These are phyloP conservation scores for Chrysopogon serrulatus DNA, from an alignment of 176 grass and related monocot species.

Conservation along the genomic window DNA sequence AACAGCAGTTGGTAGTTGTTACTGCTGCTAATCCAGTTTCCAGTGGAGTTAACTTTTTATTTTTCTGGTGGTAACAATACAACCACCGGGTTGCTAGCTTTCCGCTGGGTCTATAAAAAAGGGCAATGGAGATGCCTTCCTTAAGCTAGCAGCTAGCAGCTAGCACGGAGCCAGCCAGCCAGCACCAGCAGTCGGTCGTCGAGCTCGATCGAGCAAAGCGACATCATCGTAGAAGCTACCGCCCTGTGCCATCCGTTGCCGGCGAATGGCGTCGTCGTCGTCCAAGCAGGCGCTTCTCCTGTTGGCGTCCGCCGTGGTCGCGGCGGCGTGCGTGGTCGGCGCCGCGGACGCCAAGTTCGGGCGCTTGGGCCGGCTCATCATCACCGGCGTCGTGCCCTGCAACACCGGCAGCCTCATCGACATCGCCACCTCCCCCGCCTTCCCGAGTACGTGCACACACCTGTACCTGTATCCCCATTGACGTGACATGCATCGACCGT, in stretches of 20 bases:
- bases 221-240: too few relatives aligned
- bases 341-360: constrained; percentile 5
- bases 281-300: constrained; percentile 18
- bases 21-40: neutral
- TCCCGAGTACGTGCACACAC: constrained; percentile 29
- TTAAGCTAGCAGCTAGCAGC: neutral
- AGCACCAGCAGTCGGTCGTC: too few relatives aligned
- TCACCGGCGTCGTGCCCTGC: constrained; percentile 59
- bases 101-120: neutral
- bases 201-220: too few relatives aligned
- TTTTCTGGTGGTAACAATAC: neutral
- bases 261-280: constrained; percentile 31
- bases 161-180: neutral
- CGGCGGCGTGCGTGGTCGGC: neutral
- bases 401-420: constrained; percentile 51
- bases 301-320: neutral
- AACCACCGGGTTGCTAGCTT: neutral
- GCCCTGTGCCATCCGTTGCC: too few relatives aligned
- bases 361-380: constrained; percentile 20
- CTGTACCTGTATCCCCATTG: too few relatives aligned
- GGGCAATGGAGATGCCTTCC: neutral
- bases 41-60: neutral
- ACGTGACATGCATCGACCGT: too few relatives aligned
- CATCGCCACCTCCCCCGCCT: constrained; percentile 39
- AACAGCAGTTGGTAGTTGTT: neutral